Base-by-base conservation (phyloP, 495 filamentous ascomycete species). In the Aspergillus baeticus region DNA sequence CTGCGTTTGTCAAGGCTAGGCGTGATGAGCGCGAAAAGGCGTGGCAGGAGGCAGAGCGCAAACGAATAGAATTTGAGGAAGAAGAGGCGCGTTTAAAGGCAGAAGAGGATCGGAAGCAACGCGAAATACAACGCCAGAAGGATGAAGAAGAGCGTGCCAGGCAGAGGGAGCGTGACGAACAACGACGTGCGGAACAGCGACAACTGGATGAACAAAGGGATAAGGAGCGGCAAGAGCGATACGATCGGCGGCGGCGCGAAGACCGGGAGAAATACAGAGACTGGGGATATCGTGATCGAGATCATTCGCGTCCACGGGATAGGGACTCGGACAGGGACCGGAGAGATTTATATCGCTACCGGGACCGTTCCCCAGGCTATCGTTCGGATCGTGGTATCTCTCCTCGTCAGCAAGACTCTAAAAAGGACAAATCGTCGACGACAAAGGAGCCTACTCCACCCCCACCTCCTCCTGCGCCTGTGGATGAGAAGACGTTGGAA, bases 61-160 rank as follows among this genome's bases (percentile, higher is more conserved):
- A 84, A 60, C 79, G 88, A 59, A 74, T 74, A 43, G 78, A 83
- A 56, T 71, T 83, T 23, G 83, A 90, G 42, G 85, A 88, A 51
- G 85, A 91, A 63, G 87, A 87, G 62, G 78, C 78, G 35, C 80
- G 80, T 36, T 72, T 84, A 18, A 80, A 79, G 55, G 78, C 73
- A 4, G 88, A 90, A 62, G 86, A 87, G 60, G 77, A 80, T 48
- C 82, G 84, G 46, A 86, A 85, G 62, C 80, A 83, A 63, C 75
- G 81, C 37, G 86, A 89, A 66, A 77, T 84, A 37, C 84, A 90
- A 60, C 76, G 74, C 29, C 67, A 80, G 41, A 74, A 76, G 51
- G 81, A 84, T 15, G 84, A 85, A 15, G 83, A 85, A 34, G 80
- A 85, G 6, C 77, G 82, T 59, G 73, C 69, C 33, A 68, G 69